Evolutionary conservation across 768 basidiomycete species (phyloP), one percentile per base, ranked within the genome.

Genomic region (Coprinopsis strossmayeri): DNA sequence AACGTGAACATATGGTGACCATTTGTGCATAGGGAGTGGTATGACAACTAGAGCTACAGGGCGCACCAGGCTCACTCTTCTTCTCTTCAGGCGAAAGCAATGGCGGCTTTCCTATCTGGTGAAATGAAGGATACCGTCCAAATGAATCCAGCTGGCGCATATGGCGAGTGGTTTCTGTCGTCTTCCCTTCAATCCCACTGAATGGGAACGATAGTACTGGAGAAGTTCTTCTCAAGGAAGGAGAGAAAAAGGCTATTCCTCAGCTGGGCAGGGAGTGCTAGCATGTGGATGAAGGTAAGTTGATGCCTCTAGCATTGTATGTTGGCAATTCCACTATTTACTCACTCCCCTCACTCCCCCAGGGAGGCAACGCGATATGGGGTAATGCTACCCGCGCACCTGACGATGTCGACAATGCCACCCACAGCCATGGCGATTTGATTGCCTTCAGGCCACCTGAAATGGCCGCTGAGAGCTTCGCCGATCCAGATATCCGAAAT

Each of bases 71-170:
- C 13, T 2, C 3, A 23, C 30, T 2, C 9, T 13, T 32, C 23
- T 7, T 11, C 35, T 10, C 26, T 34, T 3, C 44, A 89, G 89
- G 76, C 89, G 1, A 99, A 97, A 69, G 88, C 94, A 0, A 93
- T 97, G 90, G 67, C 93, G 0, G 94, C 96, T 0, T 91, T 97
- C 62, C 70, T 97, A 34, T 92, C 90, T 0, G 95, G 95, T 10
- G 95, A 98, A 66, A 96, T 97, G 77, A 85, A 86, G 61, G 91
- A 95, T 55, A 94, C 91, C 0, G 89, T 91, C 3, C 81, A 90
- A 59, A 74, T 93, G 68, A 82, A 86, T 59, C 85, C 85, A 12
- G 87, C 84, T 12, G 89, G 85, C 13, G 79, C 82, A 42, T 87
- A 89, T 61, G 83, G 84, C 84, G 42, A 24, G 70, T 51, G 41